A percentile compares a stretch with the other conserved stretches of the same genome.
phyloP scores from a whole-genome alignment of 768 basidiomycete genomes.

The Lactarius akahatsu region DNA sequence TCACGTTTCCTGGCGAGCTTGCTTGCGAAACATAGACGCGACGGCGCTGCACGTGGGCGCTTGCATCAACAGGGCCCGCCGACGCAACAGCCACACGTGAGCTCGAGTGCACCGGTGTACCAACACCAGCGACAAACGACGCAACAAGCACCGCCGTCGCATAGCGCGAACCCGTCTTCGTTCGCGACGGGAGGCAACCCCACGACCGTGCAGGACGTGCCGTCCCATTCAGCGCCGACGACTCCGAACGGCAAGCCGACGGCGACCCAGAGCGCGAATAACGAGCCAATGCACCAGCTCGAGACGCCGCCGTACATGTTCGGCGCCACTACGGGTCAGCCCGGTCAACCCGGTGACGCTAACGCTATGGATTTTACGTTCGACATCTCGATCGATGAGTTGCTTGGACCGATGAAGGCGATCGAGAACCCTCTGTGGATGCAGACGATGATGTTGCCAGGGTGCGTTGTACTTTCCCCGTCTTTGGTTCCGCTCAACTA shows the following conservation, averaged over 20 bases:
- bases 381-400: slow-evolving; percentile 39
- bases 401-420: slow-evolving; percentile 70
- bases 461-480: slow-evolving; percentile 41
- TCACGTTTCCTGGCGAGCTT: slow-evolving; percentile 75
- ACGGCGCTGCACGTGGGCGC: slow-evolving; percentile 24
- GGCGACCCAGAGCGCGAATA: neutral
- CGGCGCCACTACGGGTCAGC: neutral
- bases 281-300: slow-evolving; percentile 5
- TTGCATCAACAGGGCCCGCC: slow-evolving; percentile 24
- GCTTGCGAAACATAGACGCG: slow-evolving; percentile 49
- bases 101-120: slow-evolving; percentile 9
- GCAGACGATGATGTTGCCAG: slow-evolving; percentile 85
- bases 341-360: neutral
- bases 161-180: neutral
- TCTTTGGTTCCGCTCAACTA: neutral
- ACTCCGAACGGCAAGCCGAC: neutral
- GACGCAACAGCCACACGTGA: slow-evolving; percentile 11
- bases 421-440: slow-evolving; percentile 73
- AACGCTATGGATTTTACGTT: slow-evolving; percentile 25
- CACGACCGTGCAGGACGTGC: neutral
- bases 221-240: neutral
- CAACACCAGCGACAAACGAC: slow-evolving; percentile 3
- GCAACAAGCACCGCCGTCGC: slow-evolving; percentile 3
- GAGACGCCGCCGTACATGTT: slow-evolving; percentile 17
- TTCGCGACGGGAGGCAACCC: neutral